Base-by-base conservation (phyloP, 805 yeast species). In the Zygosaccharomyces siamensis region DNA sequence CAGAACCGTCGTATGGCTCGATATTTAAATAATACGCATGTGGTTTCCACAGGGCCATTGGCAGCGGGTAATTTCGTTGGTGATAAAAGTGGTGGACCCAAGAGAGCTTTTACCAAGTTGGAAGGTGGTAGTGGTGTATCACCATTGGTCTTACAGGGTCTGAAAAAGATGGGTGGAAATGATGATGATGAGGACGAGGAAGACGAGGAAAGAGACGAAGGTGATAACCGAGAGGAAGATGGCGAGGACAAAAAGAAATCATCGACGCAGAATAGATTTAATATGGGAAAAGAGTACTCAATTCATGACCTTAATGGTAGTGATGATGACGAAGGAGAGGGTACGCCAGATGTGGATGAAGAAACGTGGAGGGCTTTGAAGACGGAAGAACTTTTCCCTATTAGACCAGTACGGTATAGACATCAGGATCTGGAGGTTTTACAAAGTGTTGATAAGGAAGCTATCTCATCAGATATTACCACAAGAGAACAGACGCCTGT, bases 21-120 rank as follows among this genome's bases (percentile, higher is more conserved):
- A 37, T 66, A 61, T 44, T 50, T 67, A 45, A 57, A 53, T 23
- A 66, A 66, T 26, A 84, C 90, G 0, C 85, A 81, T 56, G 69
- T 85, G 32, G 83, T 86, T 5, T 76, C 85, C 2, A 72, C 86
- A 1, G 95, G 95, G 14, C 89, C 92, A 0, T 70, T 86, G 47
- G 79, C 90, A 5, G 75, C 83, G 32, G 89, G 89, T 10, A 63
- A 67, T 62, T 61, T 75, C 51, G 56, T 56, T 21, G 61, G 60
- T 39, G 61, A 58, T 10, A 52, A 59, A 33, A 55, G 58, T 4
- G 40, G 51, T 38, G 62, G 59, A 32, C 28, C 48, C 23, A 54
- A 59, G 53, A 58, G 61, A 47, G 63, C 35, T 53, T 56, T 58
- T 39, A 57, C 57, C 39, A 61, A 56, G 39, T 48, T 51, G 7